Base-by-base conservation (phyloP, 495 filamentous ascomycete species). In the Aspergillus sparsus region DNA sequence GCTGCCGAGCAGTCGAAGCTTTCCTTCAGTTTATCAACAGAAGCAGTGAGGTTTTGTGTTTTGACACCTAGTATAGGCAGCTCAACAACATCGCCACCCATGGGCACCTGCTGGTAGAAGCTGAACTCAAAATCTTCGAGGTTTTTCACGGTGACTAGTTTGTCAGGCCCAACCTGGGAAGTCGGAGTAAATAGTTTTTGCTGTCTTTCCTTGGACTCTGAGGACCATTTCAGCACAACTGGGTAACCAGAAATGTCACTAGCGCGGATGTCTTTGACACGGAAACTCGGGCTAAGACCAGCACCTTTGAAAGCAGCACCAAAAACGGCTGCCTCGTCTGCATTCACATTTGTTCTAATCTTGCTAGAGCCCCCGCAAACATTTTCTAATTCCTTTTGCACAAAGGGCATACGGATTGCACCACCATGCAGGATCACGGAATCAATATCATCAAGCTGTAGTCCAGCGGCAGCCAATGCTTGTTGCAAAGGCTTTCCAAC, bases 301-400 rank as follows among this genome's bases (percentile, higher is more conserved):
- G 95, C 95, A 33, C 89, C 95, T 69, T 91, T 91, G 81, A 98
- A 98, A 16, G 91, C 92, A 52, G 95, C 95, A 63, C 95, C 95
- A 73, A 99, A 96, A 13, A 96, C 94, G 50, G 95, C 94, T 13
- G 95, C 86, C 76, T 99, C 95, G 71, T 99, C 95, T 32, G 93
- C 88, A 74, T 99, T 99, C 65, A 99, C 95, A 66, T 93, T 98
- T 64, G 88, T 87, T 56, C 90, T 86, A 59, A 99, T 80, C 78
- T 96, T 97, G 52, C 87, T 84, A 6, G 84, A 78, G 13, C 80
- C 81, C 9, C 89, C 89, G 33, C 87, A 82, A 50, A 89, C 70
- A 50, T 84, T 85, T 76, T 97, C 94, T 32, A 99, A 84, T 69
- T 89, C 80, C 73, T 86, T 92, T 69, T 97, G 93, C 7, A 99